Conservation (phyloP, 1,284 basidiomycete genomes). For the Rhodotorula mucilaginosa region DNA sequence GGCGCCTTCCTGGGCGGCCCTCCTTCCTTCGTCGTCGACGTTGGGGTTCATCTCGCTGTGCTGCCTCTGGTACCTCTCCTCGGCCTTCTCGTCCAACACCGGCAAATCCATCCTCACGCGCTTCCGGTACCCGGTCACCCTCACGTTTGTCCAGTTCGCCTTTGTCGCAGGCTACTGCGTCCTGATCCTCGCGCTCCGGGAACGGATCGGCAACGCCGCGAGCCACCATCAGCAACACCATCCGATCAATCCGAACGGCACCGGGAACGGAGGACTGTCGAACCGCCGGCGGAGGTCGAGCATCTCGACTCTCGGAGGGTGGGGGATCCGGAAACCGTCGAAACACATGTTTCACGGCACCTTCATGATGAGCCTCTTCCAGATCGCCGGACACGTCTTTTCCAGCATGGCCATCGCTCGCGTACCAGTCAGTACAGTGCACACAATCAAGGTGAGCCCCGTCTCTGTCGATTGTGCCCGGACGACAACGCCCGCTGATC, state of each 20-base stretch:
- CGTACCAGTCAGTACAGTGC: slow-evolving; percentile 95
- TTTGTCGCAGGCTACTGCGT: slow-evolving; percentile 86
- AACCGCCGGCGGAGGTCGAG: slow-evolving; percentile 17
- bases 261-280: neutral
- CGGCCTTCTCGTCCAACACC: slow-evolving; percentile 83
- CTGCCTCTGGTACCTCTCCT: slow-evolving; percentile 69
- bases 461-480: neutral
- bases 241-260: neutral
- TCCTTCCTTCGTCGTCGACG: slow-evolving; percentile 29
- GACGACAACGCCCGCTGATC: neutral
- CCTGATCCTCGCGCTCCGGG: slow-evolving; percentile 54
- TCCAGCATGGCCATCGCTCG: slow-evolving; percentile 93
- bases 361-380: slow-evolving; percentile 87
- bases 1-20: neutral
- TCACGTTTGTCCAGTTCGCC: slow-evolving; percentile 96
- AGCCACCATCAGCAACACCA: slow-evolving; percentile 4
- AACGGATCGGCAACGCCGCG: slow-evolving; percentile 8
- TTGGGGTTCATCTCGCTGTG: slow-evolving; percentile 59
- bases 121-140: slow-evolving; percentile 52
- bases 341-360: slow-evolving; percentile 71
- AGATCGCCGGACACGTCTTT: slow-evolving; percentile 92
- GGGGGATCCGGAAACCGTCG: slow-evolving; percentile 58
- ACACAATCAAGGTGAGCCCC: slow-evolving; percentile 87
- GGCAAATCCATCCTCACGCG: slow-evolving; percentile 78
- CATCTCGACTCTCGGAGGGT: slow-evolving; percentile 37